phyloP scores from a whole-genome alignment of 2,329 filamentous ascomycete genomes.

The Torrubiella hemipterigena region DNA sequence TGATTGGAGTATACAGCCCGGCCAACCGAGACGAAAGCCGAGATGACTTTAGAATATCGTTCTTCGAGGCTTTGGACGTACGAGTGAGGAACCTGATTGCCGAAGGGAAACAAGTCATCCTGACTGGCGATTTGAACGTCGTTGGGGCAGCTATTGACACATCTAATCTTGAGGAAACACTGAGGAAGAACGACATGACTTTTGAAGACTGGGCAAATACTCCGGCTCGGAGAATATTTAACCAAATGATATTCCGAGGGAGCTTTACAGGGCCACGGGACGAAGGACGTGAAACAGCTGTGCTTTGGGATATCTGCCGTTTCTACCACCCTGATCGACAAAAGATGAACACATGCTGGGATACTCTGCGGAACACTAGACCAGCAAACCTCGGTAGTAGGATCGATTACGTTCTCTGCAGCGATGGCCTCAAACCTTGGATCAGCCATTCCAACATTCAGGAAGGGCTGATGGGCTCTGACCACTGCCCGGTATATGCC shows the following conservation, averaged over 20 bases:
- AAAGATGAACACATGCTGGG: slow-evolving; percentile 98
- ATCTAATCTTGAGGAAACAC: slow-evolving; percentile 58
- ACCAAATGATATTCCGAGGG: slow-evolving; percentile 70
- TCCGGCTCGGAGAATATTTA: slow-evolving; percentile 67
- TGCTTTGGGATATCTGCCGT: slow-evolving; percentile 76
- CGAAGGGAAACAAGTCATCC: slow-evolving; percentile 72
- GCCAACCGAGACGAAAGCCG: slow-evolving; percentile 77
- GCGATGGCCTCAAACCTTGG: slow-evolving; percentile 66
- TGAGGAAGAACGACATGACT: slow-evolving; percentile 57
- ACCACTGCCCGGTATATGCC: slow-evolving; percentile 90
- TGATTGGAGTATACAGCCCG: slow-evolving; percentile 86
- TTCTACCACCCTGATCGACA: slow-evolving; percentile 65
- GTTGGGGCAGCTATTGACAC: slow-evolving; percentile 58
- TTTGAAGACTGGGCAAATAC: slow-evolving; percentile 60
- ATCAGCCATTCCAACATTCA: slow-evolving; percentile 76
- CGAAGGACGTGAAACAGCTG: slow-evolving; percentile 53
- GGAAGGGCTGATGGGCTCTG: slow-evolving; percentile 85
- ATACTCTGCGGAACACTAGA: slow-evolving; percentile 88
- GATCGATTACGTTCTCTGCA: slow-evolving; percentile 90
- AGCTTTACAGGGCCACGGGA: slow-evolving; percentile 56
- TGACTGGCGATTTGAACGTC: slow-evolving; percentile 86
- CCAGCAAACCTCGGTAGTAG: slow-evolving; percentile 86
- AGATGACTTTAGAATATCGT: slow-evolving; percentile 70
- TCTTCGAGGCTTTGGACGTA: slow-evolving; percentile 67
- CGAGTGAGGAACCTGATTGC: slow-evolving; percentile 73